These are phyloP conservation scores for Pseudoneurospora amorphoporcata DNA, from an alignment of 495 filamentous ascomycete species.

Conservation along the genomic window DNA sequence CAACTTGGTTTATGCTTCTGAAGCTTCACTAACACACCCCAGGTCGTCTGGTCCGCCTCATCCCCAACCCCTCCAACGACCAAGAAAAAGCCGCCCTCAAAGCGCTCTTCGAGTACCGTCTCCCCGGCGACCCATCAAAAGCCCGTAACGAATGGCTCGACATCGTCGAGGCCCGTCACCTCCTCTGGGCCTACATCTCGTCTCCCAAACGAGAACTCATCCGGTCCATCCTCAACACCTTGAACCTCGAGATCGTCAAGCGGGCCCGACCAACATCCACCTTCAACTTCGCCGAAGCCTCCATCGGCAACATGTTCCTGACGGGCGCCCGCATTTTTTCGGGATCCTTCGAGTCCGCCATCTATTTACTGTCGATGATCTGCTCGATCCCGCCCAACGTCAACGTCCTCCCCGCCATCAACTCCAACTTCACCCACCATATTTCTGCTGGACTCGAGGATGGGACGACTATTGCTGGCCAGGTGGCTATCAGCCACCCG, in stretches of 20 bases:
- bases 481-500: slow-evolving; percentile 89
- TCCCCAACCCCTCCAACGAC: slow-evolving; percentile 52
- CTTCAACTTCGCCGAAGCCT: slow-evolving; percentile 82
- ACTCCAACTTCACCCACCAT: slow-evolving; percentile 88
- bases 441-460: slow-evolving; percentile 75
- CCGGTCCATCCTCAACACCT: slow-evolving; percentile 73
- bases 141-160: slow-evolving; percentile 73
- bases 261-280: slow-evolving; percentile 62
- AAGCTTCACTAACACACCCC: background rate
- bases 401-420: slow-evolving; percentile 77
- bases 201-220: slow-evolving; percentile 85
- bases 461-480: slow-evolving; percentile 73
- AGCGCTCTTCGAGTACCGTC: slow-evolving; percentile 74
- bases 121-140: slow-evolving; percentile 43
- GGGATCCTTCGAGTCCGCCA: slow-evolving; percentile 70
- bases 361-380: slow-evolving; percentile 73
- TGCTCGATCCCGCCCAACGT: slow-evolving; percentile 66
- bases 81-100: slow-evolving; percentile 64
- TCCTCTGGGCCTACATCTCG: slow-evolving; percentile 64
- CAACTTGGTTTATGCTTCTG: no score
- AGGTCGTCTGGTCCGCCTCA: slow-evolving; percentile 85
- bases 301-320: slow-evolving; percentile 89
- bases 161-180: slow-evolving; percentile 71
- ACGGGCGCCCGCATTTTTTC: slow-evolving; percentile 76
- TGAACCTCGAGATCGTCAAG: slow-evolving; percentile 89